A percentile compares a stretch with the other conserved stretches of the same genome.
Evolutionary conservation across 1,284 basidiomycete genomes (phyloP).

Genomic region (Cutaneotrichosporon arboriforme): DNA sequence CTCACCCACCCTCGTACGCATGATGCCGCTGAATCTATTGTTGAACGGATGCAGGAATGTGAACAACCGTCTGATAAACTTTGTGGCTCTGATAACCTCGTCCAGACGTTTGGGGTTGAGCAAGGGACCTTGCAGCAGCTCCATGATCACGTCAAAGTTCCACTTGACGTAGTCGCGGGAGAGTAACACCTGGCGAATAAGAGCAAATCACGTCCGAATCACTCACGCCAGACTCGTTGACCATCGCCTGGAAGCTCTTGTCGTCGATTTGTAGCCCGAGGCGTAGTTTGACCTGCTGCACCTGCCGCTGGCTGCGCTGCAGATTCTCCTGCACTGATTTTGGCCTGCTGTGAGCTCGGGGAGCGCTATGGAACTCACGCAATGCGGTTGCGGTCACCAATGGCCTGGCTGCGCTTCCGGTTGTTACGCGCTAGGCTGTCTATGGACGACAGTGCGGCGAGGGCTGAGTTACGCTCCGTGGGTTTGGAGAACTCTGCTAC

Average conservation of each 20-base stretch:
- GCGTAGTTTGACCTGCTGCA: slow-evolving; percentile 83
- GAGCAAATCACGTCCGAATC: not conserved
- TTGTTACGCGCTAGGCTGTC: slow-evolving; percentile 86
- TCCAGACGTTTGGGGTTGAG: slow-evolving; percentile 90
- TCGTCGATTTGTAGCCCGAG: slow-evolving; percentile 91
- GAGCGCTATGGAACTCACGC: not conserved
- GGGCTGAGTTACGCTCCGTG: slow-evolving; percentile 65
- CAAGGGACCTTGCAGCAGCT: slow-evolving; percentile 86
- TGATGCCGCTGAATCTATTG: slow-evolving; percentile 77
- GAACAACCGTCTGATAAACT: slow-evolving; percentile 80
- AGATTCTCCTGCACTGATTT: slow-evolving; percentile 63
- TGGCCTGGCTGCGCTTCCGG: slow-evolving; percentile 12
- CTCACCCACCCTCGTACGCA: slow-evolving; percentile 59
- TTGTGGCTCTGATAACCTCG: slow-evolving; percentile 84
- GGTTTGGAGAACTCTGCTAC: slow-evolving; percentile 69
- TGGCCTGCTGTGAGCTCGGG: not conserved
- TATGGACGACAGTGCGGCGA: slow-evolving; percentile 77
- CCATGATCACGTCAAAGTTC: slow-evolving; percentile 83
- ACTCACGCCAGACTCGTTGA: slow-evolving; percentile 74
- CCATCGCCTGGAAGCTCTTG: slow-evolving; percentile 70
- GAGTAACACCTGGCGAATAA: slow-evolving; percentile 62
- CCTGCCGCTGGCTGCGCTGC: slow-evolving; percentile 78
- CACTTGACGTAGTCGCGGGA: slow-evolving; percentile 88
- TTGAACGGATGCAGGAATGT: slow-evolving; percentile 88
- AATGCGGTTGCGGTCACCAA: slow-evolving; percentile 3